These are phyloP conservation scores for Penicillium sp. DNA, from an alignment of 2,329 filamentous ascomycete genomes.

Conservation along the genomic window DNA sequence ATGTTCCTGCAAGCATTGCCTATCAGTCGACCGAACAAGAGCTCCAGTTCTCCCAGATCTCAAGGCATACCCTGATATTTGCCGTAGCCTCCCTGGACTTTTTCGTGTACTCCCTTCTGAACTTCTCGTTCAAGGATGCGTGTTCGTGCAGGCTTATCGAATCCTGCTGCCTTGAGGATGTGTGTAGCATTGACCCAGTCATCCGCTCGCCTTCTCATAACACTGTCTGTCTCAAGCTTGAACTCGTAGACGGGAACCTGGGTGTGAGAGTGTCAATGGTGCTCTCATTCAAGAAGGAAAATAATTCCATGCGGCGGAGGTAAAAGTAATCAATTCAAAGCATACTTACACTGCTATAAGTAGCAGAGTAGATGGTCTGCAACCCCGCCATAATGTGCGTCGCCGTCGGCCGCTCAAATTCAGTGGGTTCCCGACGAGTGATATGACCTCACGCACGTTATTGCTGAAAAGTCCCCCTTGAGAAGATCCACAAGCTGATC, in stretches of 20 bases:
- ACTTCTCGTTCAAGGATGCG: slow-evolving; percentile 95
- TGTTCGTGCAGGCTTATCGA: slow-evolving; percentile 93
- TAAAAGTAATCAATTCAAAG: background rate
- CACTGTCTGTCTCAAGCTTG: slow-evolving; percentile 83
- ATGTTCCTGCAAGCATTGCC: slow-evolving; percentile 65
- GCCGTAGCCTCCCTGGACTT: slow-evolving; percentile 96
- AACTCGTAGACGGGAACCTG: slow-evolving; percentile 95
- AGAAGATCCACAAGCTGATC: slow-evolving; percentile 15
- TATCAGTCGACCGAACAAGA: slow-evolving; percentile 6
- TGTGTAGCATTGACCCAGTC: slow-evolving; percentile 99
- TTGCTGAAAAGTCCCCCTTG: slow-evolving; percentile 8
- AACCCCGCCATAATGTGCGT: slow-evolving; percentile 36
- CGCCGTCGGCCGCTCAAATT: slow-evolving; percentile 20
- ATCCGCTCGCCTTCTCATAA: slow-evolving; percentile 90
- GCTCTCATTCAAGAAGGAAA: background rate
- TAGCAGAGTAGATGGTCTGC: slow-evolving; percentile 60
- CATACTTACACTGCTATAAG: slow-evolving; percentile 61
- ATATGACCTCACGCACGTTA: slow-evolving; percentile 16
- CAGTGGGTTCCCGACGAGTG: slow-evolving; percentile 25
- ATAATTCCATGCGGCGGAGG: background rate
- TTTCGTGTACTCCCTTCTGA: slow-evolving; percentile 94
- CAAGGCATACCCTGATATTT: slow-evolving; percentile 80
- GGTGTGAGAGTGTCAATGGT: slow-evolving; percentile 2
- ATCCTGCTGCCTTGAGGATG: slow-evolving; percentile 93
- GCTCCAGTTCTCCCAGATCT: background rate